Evolutionary conservation across 2,329 filamentous ascomycete genomes (phyloP).

Genomic region (Clarireedia homoeocarpa): DNA sequence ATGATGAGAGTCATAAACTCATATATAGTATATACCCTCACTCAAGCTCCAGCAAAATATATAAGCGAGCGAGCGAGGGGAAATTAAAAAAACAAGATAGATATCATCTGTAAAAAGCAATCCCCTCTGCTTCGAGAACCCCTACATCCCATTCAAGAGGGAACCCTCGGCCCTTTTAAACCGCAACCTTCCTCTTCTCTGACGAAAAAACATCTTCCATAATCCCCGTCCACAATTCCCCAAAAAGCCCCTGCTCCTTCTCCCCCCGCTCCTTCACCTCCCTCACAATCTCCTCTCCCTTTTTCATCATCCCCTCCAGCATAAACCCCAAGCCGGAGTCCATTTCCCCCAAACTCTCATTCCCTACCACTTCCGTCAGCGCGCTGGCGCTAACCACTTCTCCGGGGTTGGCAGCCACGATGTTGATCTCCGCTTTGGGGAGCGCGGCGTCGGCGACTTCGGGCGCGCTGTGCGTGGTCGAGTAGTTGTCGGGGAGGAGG

Average conservation of each 20-base stretch:
- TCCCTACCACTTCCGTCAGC: slow-evolving; percentile 50
- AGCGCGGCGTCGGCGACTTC: slow-evolving; percentile 38
- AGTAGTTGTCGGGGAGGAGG: slow-evolving; percentile 48
- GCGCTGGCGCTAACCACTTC: slow-evolving; percentile 40
- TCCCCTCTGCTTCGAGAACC: background rate
- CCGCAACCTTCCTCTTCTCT: background rate
- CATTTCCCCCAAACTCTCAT: slow-evolving; percentile 14
- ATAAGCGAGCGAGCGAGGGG: too few species aligned
- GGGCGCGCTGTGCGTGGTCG: background rate
- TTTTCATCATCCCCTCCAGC: background rate
- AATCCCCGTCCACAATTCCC: slow-evolving; percentile 48
- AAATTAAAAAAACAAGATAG: background rate
- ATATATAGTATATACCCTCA: too few species aligned
- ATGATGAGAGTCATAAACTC: too few species aligned
- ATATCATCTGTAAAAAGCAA: background rate
- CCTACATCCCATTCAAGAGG: too few species aligned
- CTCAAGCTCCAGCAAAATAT: too few species aligned
- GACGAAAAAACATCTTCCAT: slow-evolving; percentile 42
- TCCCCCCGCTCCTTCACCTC: background rate
- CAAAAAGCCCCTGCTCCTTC: slow-evolving; percentile 29
- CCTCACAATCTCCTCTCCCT: background rate
- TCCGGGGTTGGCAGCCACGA: slow-evolving; percentile 50
- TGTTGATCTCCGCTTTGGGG: slow-evolving; percentile 39
- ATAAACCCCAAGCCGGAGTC: background rate
- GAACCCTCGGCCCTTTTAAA: background rate